Conservation (phyloP, 495 filamentous ascomycete genomes). For the Beverwykella pulmonaria region DNA sequence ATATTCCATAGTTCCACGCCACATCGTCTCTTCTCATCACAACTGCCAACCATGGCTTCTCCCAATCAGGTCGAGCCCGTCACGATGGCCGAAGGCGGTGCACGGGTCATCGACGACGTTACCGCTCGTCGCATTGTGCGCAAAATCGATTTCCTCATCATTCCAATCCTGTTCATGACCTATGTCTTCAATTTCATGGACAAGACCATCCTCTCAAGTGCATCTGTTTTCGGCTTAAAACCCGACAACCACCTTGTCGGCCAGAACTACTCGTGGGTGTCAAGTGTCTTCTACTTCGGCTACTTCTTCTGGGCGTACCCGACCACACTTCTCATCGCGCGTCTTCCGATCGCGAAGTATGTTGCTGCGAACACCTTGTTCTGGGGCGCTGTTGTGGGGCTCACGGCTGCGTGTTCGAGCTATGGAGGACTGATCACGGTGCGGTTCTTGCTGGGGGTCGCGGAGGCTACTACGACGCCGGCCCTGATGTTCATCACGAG, state of each 20-base stretch:
- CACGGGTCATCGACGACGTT: background rate
- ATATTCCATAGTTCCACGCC: background rate
- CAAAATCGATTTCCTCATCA: conserved; percentile 18
- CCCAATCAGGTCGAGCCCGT: background rate
- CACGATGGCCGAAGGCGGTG: background rate
- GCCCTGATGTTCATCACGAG: conserved; percentile 44
- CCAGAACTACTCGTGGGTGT: conserved; percentile 67
- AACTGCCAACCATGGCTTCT: background rate
- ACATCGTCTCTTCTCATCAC: background rate
- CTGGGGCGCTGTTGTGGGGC: conserved; percentile 62
- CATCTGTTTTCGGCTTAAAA: conserved; percentile 14
- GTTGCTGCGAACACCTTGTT: conserved; percentile 61
- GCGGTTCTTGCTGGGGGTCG: conserved; percentile 59
- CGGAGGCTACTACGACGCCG: conserved; percentile 55
- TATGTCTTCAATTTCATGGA: conserved; percentile 23
- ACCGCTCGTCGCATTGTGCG: conserved; percentile 4
- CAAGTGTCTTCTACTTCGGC: conserved; percentile 78
- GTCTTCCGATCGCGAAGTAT: conserved; percentile 60
- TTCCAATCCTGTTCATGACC: conserved; percentile 14
- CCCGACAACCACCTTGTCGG: conserved; percentile 46
- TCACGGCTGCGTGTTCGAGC: conserved; percentile 57
- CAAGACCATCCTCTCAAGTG: conserved; percentile 20
- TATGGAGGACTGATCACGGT: conserved; percentile 57
- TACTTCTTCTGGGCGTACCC: conserved; percentile 54
- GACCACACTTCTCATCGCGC: conserved; percentile 58